Evolutionary conservation across 2,329 filamentous ascomycete genomes (phyloP).

Genomic region (Aciculosporium take): DNA sequence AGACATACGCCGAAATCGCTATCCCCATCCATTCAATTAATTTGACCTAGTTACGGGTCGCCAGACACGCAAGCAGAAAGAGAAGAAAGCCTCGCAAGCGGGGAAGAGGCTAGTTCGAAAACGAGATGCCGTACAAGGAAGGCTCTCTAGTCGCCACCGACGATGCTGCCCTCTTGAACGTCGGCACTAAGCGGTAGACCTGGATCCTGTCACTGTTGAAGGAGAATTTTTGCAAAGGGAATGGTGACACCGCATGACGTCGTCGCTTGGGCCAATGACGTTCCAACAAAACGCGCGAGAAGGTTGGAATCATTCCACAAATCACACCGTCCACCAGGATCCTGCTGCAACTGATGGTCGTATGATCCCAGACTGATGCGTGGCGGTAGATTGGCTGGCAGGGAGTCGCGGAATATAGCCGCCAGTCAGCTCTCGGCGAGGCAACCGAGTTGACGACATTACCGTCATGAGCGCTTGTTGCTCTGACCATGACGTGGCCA

Average conservation of each 20-base stretch:
- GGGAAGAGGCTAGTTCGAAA: background rate
- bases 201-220: constrained; percentile 36
- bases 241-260: constrained; percentile 34
- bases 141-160: constrained; percentile 44
- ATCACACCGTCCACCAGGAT: constrained; percentile 38
- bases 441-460: constrained; percentile 46
- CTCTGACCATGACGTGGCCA: constrained; percentile 42
- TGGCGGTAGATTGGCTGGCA: constrained; percentile 39
- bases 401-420: constrained; percentile 39
- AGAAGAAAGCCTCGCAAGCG: background rate
- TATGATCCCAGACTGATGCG: constrained; percentile 41
- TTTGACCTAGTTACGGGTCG: background rate
- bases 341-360: constrained; percentile 46
- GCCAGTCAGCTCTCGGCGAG: constrained; percentile 54
- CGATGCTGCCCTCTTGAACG: constrained; percentile 39
- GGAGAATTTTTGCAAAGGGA: constrained; percentile 36
- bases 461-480: constrained; percentile 54
- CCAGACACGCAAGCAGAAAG: background rate
- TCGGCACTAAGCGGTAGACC: constrained; percentile 34
- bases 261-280: constrained; percentile 46
- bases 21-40: background rate
- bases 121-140: no score
- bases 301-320: constrained; percentile 40
- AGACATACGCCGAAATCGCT: background rate
- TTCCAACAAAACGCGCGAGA: constrained; percentile 42